A percentile compares a stretch with the other conserved stretches of the same genome.
Conservation (phyloP, 108 stramenopile species). For the Pseudonitzschia delicatissima region DNA sequence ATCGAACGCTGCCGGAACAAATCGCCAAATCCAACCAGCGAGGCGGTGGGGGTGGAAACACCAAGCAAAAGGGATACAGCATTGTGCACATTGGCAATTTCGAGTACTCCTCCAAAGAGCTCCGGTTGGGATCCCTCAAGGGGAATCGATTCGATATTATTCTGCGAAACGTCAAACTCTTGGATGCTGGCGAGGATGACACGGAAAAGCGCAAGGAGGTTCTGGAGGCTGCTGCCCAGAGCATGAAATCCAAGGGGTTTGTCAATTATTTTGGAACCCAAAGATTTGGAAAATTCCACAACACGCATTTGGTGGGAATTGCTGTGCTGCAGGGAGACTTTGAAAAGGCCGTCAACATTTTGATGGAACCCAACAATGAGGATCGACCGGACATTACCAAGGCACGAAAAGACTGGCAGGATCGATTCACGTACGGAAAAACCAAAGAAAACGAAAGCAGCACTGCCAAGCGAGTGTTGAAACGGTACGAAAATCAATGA, state of each 20-base stretch:
- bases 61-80: conserved; percentile 45
- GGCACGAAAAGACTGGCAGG: conserved; percentile 65
- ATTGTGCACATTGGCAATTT: conserved; percentile 77
- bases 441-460: conserved; percentile 54
- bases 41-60: conserved; percentile 54
- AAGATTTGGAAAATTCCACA: conserved; percentile 86
- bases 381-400: conserved; percentile 41
- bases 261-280: conserved; percentile 96
- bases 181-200: background rate
- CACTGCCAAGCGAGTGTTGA: conserved; percentile 40
- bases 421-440: conserved; percentile 55
- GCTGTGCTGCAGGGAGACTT: conserved; percentile 76
- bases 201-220: conserved; percentile 15
- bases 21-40: conserved; percentile 32
- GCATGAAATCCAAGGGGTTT: conserved; percentile 67
- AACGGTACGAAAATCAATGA: conserved; percentile 6
- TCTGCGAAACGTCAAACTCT: conserved; percentile 61
- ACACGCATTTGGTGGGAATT: conserved; percentile 83
- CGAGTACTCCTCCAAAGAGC: conserved; percentile 59
- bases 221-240: conserved; percentile 49
- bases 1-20: conserved; percentile 57
- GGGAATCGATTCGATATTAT: conserved; percentile 91
- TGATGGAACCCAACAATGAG: conserved; percentile 79
- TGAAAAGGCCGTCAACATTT: conserved; percentile 71
- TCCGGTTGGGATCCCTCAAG: conserved; percentile 66